Evolutionary conservation across 2,329 filamentous ascomycete species (phyloP).

Genomic region (Penicillium thymicola): DNA sequence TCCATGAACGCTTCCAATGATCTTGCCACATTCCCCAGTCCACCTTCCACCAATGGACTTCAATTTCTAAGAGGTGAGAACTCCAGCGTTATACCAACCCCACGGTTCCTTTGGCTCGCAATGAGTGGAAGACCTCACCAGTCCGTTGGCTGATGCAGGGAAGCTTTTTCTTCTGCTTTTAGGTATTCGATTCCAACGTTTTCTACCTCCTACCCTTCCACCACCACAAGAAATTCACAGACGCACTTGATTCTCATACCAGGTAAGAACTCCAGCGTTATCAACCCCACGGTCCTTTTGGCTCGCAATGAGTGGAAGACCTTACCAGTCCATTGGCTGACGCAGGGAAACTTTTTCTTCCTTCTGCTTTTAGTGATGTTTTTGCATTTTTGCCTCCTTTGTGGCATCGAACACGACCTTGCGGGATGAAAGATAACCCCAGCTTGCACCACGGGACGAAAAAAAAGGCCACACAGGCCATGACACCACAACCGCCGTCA

Average conservation of each 20-base stretch:
- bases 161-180: neutral
- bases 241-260: too few species aligned
- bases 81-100: neutral
- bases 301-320: neutral
- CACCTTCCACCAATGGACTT: too few species aligned
- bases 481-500: too few species aligned
- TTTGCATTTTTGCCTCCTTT: neutral
- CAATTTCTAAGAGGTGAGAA: neutral
- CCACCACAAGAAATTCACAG: too few species aligned
- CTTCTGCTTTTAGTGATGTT: too few species aligned
- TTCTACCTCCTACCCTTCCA: too few species aligned
- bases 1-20: too few species aligned
- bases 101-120: neutral
- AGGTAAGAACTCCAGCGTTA: slow-evolving; percentile 2
- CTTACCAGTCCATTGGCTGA: slow-evolving; percentile 2
- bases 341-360: neutral
- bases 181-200: too few species aligned
- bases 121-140: slow-evolving; percentile 1
- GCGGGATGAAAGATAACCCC: too few species aligned
- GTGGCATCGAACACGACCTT: neutral
- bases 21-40: too few species aligned
- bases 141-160: neutral
- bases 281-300: neutral
- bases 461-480: neutral
- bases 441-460: neutral